A percentile compares a stretch with the other conserved stretches of the same genome.
Evolutionary conservation across 805 yeast species (phyloP).

Genomic region (Metschnikowia reukaufii): DNA sequence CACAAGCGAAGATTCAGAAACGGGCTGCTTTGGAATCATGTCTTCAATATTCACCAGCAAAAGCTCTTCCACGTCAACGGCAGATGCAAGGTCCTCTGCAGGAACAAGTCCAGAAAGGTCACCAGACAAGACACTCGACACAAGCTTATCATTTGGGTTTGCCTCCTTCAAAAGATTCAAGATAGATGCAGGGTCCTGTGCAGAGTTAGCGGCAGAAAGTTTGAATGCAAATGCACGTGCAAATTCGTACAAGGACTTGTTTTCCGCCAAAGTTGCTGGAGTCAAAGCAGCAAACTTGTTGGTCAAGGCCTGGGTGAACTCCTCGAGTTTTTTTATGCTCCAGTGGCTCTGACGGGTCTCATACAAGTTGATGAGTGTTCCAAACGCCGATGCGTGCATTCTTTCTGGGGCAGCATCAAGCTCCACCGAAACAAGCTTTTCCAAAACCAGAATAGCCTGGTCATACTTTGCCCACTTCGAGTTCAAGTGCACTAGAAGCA

Average conservation of each 20-base stretch:
- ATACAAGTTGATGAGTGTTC: conserved; percentile 13
- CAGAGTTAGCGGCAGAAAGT: conserved; percentile 21
- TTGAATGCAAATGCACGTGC: conserved; percentile 34
- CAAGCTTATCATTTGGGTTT: conserved; percentile 26
- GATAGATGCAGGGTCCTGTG: conserved; percentile 18
- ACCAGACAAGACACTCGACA: conserved; percentile 23
- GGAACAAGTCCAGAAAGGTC: conserved; percentile 21
- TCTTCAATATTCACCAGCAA: conserved; percentile 30
- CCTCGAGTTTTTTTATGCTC: conserved; percentile 5
- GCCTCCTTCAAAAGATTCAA: conserved; percentile 24
- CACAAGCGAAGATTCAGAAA: not conserved
- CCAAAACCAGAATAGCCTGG: conserved; percentile 24
- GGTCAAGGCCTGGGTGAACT: conserved; percentile 4
- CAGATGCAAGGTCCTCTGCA: conserved; percentile 21
- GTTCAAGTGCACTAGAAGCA: conserved; percentile 32
- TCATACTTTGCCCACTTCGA: conserved; percentile 23
- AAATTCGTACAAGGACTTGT: conserved; percentile 25
- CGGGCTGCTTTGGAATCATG: conserved; percentile 17
- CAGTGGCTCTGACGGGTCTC: conserved; percentile 6
- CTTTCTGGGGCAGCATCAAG: conserved; percentile 5
- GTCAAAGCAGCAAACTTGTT: conserved; percentile 7
- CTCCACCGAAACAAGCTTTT: conserved; percentile 9
- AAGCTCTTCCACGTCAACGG: conserved; percentile 30
- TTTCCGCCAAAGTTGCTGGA: conserved; percentile 11
- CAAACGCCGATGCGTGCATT: conserved; percentile 14